Evolutionary conservation across 2,329 filamentous ascomycete species (phyloP), one percentile per base, ranked within the genome.

Genomic region (Cladorrhinum sp.): DNA sequence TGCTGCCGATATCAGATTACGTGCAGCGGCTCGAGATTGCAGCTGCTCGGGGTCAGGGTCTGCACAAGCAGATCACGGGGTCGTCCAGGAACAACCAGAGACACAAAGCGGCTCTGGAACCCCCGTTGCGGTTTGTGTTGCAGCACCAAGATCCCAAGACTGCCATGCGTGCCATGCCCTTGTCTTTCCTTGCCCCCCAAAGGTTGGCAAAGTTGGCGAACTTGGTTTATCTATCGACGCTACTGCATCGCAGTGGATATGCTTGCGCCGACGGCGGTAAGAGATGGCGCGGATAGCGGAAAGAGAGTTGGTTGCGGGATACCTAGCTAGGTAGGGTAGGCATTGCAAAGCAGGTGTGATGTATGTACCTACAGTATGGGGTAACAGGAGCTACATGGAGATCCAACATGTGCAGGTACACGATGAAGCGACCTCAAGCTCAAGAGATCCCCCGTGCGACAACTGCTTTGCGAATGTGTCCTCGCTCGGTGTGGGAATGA

Each of bases 1-100:
- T 22, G n/a, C 48, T 55, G 50, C 20, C 54, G 41, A 49, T 25
- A n/a, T 29, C 57, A 65, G 24, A 68, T 66, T 64, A 51, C 58
- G 18, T 62, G 64, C 64, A 63, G 65, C 63, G 57, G 65, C 61
- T 48, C 38, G 63, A 66, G 57, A 65, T 65, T 65, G 57, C 55
- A 55, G 41, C 50, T 50, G n/a, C 41, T 32, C 60, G 45, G 60
- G 55, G n/a, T 45, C 58, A 55, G 38, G 55, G 60, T 50, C 57
- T 63, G 59, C 51, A 54, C 53, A 23, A 56, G 50, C 55, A 36
- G 54, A 67, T 65, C 66, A 67, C 62, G 64, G 62, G 66, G 51
- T 49, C n/a, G 27, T 50, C 55, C 59, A 54, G 41, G 49, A 29
- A 38, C 56, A 16, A 45, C 29, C n/a, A 18, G 36, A 25, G 3